Evolutionary conservation across 2,329 filamentous ascomycete genomes (phyloP).

Genomic region (Phaeosphaeriaceae sp.): DNA sequence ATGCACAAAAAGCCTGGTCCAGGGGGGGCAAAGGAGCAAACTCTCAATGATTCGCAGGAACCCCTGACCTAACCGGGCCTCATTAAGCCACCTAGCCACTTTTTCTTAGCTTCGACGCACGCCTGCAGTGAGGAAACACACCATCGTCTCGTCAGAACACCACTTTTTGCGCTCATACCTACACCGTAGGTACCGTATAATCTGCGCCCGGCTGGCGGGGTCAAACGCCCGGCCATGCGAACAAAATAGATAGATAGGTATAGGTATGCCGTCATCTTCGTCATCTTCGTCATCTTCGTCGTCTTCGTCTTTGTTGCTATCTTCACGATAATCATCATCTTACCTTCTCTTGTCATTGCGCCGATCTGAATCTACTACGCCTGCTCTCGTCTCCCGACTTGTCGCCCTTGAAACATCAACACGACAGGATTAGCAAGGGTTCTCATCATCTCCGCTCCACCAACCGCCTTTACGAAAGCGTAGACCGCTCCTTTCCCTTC

Average conservation of each 20-base stretch:
- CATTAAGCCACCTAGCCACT: slow-evolving; percentile 20
- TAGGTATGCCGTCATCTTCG: too few relatives aligned
- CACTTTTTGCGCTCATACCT: slow-evolving; percentile 8
- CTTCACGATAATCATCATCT: too few relatives aligned
- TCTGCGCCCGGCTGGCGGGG: slow-evolving; percentile 13
- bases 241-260: too few relatives aligned
- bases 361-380: slow-evolving; percentile 16
- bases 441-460: slow-evolving; percentile 30
- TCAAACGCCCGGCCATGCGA: slow-evolving; percentile 8
- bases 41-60: neutral
- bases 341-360: neutral
- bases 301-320: too few relatives aligned
- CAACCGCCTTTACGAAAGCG: slow-evolving; percentile 25
- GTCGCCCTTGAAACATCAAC: slow-evolving; percentile 26
- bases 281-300: too few relatives aligned
- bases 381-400: slow-evolving; percentile 5
- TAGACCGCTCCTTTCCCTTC: slow-evolving; percentile 18
- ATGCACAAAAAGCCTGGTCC: slow-evolving; percentile 16
- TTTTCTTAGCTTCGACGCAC: slow-evolving; percentile 20
- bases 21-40: neutral
- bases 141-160: slow-evolving; percentile 22
- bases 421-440: slow-evolving; percentile 25
- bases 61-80: slow-evolving; percentile 5
- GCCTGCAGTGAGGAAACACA: slow-evolving; percentile 32
- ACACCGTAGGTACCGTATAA: too few relatives aligned